A percentile compares a stretch with the other conserved stretches of the same genome.
Conservation (phyloP, 176 grass and related monocot genomes). For the Phoenix dactylifera region DNA sequence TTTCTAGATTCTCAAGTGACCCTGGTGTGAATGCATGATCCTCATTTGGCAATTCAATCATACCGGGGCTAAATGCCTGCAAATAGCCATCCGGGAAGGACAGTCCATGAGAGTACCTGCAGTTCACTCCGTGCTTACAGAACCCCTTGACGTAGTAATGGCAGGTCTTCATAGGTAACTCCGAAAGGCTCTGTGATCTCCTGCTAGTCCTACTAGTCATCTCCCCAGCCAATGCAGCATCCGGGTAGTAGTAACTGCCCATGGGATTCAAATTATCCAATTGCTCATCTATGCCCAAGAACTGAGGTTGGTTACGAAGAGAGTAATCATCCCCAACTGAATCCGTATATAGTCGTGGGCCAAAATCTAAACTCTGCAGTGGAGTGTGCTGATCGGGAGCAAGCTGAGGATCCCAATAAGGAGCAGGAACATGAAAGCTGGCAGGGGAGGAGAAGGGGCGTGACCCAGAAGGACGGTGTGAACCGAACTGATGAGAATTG, state of each 20-base stretch:
- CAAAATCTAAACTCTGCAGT: conserved; percentile 2
- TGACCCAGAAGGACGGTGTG: neutral
- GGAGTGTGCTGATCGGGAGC: neutral
- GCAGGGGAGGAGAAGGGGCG: conserved; percentile 3
- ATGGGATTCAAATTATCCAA: neutral
- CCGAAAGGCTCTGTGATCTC: neutral
- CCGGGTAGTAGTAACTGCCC: neutral
- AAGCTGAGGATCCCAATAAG: neutral
- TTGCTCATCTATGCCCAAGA: neutral
- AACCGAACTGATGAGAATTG: neutral
- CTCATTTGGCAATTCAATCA: conserved; percentile 1
- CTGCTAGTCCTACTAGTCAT: neutral
- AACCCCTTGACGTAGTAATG: conserved; percentile 26
- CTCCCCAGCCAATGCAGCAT: neutral
- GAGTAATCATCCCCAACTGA: neutral
- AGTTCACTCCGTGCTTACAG: conserved; percentile 45
- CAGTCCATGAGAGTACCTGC: conserved; percentile 34
- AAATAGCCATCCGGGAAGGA: conserved; percentile 2
- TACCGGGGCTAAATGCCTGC: conserved; percentile 2
- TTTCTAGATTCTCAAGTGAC: conserved; percentile 38
- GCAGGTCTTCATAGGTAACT: conserved; percentile 17
- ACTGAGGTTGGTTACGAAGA: neutral
- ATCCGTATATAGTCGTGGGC: neutral
- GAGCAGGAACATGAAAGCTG: neutral
- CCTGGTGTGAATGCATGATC: conserved; percentile 10